phyloP scores from a whole-genome alignment of 1,284 basidiomycete species.

The Apiotrichum brassicae region DNA sequence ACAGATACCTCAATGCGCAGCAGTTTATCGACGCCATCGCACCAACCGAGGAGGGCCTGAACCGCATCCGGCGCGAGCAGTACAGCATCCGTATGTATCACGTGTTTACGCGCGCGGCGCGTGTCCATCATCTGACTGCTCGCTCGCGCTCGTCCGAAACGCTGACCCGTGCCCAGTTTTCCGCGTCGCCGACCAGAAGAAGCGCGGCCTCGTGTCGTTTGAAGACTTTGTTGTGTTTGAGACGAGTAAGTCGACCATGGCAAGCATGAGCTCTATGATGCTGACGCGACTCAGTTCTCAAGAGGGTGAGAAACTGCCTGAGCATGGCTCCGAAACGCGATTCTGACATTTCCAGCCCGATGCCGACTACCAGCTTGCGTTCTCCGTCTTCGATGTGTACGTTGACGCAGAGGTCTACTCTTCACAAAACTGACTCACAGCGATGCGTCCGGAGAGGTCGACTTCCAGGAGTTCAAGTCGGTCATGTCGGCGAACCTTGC shows the following conservation, averaged over 20 bases:
- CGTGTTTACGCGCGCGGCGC: too few species aligned
- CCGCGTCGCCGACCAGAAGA: constrained; percentile 74
- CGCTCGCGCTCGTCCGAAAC: background rate
- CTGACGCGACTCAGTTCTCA: constrained; percentile 32
- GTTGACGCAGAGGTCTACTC: too few species aligned
- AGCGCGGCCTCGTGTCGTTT: constrained; percentile 76
- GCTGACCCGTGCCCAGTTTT: constrained; percentile 54
- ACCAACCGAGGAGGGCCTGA: constrained; percentile 66
- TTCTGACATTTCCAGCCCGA: constrained; percentile 58
- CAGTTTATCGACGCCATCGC: constrained; percentile 90
- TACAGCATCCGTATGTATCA: constrained; percentile 61
- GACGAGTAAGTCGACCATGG: constrained; percentile 50
- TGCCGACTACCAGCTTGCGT: constrained; percentile 92
- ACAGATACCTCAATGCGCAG: constrained; percentile 67
- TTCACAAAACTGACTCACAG: constrained; percentile 44
- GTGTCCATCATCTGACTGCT: background rate
- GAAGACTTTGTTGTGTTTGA: constrained; percentile 93
- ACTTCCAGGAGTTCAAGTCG: constrained; percentile 86
- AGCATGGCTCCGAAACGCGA: background rate
- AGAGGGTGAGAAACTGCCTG: constrained; percentile 24
- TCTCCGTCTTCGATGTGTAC: constrained; percentile 91
- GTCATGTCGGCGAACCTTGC: constrained; percentile 72
- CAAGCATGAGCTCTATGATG: background rate
- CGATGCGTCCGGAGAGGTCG: constrained; percentile 79
- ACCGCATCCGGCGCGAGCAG: constrained; percentile 75